Percentiles rank a stretch among this genome's conserved stretches.
phyloP scores from a whole-genome alignment of 73 alveolate species.

The Breviolum minutum region DNA sequence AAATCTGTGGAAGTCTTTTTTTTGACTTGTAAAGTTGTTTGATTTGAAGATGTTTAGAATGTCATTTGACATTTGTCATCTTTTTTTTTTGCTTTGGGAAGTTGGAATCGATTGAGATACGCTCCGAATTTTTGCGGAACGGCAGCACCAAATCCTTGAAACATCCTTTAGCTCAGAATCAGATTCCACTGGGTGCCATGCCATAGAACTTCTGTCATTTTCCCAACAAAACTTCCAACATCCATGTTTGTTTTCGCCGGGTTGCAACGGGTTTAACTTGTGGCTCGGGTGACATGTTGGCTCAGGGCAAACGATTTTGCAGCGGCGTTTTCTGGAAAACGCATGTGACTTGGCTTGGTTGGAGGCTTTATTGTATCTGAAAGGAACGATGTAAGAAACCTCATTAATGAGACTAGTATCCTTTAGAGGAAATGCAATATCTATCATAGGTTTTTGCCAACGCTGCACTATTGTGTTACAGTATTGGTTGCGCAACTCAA shows the following conservation, averaged over 20 bases:
- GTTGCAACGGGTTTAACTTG: neutral
- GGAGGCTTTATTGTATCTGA: neutral
- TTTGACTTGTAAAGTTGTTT: neutral
- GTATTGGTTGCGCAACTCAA: no score
- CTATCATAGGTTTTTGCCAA: no score
- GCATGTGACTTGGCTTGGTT: constrained; percentile 37
- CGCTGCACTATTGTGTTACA: no score
- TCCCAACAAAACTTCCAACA: no score
- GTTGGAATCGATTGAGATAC: no score
- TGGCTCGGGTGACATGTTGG: neutral
- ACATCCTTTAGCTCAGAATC: neutral
- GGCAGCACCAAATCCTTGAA: neutral
- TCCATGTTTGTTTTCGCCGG: neutral
- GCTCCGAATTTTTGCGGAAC: no score
- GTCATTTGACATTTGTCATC: no score
- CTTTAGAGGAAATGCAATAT: no score
- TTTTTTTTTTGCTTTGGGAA: no score
- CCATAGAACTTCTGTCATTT: neutral
- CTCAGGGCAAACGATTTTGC: constrained; percentile 85
- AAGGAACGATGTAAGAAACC: neutral
- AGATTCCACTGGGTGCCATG: neutral
- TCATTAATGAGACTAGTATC: no score
- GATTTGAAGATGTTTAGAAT: neutral
- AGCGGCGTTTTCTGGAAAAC: constrained; percentile 67
- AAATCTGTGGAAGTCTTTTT: no score